Base-by-base conservation (phyloP, 352 stramenopile genomes). In the Globisporangium spinosum region DNA sequence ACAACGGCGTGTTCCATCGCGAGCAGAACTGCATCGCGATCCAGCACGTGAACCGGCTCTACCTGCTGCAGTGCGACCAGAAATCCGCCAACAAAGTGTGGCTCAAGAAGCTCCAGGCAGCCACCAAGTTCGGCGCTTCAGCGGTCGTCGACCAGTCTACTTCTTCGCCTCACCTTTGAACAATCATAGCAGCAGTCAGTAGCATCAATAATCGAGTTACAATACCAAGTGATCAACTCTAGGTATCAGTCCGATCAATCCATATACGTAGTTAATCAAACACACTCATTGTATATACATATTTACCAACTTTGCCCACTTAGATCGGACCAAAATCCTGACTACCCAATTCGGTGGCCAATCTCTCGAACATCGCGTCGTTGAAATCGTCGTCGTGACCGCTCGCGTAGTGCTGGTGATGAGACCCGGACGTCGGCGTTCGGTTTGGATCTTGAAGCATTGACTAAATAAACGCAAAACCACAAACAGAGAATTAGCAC, bases 91-190 rank as follows among this genome's bases (percentile, higher is more conserved):
- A 78, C 58, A 76, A 73, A 2, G 60, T 77, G 20, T 92, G 84
- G 82, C 70, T 89, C 56, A 92, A 92, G 69, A 90, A 89, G 60
- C 67, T 92, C 23, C 80, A 85, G 58, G 68, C 70, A 0, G 80
- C 80, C 0, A 76, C 73, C 68, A 81, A 72, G 40, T 87, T 70
- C 32, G 70, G 65, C 10, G 64, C 58, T 5, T 57, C 67, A 7
- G 23, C 47, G 3, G 29, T 49, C 40, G 29, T 2, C 20, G 13
- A 63, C 35, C 22, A 35, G 54, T 25, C 27, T 43, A 38, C 54
- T 10, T 59, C 25, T 23, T 59, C 25, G 13, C 17, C 8, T 53
- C 23, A 32, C 58, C 35, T 35, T 22, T 23, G 32, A 63, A 15
- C 35, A 63, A 38, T 34, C 22, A 54, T 38, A 60, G 20, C 27